phyloP scores from a whole-genome alignment of 2,329 filamentous ascomycete species.

The Eutypella sp. region DNA sequence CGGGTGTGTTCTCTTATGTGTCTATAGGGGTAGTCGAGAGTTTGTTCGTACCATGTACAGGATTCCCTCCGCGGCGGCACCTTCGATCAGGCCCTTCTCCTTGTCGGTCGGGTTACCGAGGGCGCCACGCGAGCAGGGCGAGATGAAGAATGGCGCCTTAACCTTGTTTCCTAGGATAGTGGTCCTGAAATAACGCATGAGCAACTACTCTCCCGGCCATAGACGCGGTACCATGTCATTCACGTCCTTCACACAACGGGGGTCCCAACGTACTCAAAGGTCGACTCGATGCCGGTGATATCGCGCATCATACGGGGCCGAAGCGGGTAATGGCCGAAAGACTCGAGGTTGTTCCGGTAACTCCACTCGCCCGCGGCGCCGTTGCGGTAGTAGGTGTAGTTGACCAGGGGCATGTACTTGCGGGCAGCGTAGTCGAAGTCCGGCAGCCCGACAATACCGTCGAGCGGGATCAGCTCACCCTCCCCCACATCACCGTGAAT shows the following conservation, averaged over 20 bases:
- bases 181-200: constrained; percentile 23
- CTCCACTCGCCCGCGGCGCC: constrained; percentile 51
- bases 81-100: constrained; percentile 36
- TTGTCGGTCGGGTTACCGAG: constrained; percentile 30
- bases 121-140: constrained; percentile 32
- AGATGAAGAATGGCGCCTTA: constrained; percentile 39
- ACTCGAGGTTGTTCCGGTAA: constrained; percentile 53
- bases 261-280: constrained; percentile 26
- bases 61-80: constrained; percentile 33
- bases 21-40: not conserved
- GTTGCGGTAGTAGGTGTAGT: constrained; percentile 55
- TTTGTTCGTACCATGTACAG: constrained; percentile 31
- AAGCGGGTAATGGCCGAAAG: constrained; percentile 43
- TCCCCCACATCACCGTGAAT: constrained; percentile 29
- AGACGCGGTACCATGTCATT: no score
- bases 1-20: not conserved
- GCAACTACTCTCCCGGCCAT: no score
- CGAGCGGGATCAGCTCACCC: constrained; percentile 35
- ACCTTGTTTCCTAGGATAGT: constrained; percentile 40
- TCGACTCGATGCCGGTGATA: constrained; percentile 37
- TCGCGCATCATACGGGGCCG: constrained; percentile 46
- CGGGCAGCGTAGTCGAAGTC: constrained; percentile 52
- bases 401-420: constrained; percentile 38
- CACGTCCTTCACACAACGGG: no score
- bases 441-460: constrained; percentile 41